Conservation (phyloP, 768 basidiomycete genomes). For the Leccinum barrowsii region DNA sequence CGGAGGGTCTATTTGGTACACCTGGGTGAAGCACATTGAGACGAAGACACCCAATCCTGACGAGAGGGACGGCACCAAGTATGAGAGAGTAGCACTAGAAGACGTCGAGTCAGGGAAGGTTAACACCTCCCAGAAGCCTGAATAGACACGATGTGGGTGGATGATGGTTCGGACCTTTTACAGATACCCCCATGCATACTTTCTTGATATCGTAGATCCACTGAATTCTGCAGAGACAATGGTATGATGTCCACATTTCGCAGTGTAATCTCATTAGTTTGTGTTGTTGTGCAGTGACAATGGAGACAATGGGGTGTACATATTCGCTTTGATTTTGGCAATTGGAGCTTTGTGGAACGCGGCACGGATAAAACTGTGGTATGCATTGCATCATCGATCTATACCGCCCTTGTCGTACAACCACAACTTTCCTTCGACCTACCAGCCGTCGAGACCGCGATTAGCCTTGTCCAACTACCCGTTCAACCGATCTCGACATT, state of each 20-base stretch:
- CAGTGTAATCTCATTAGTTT: slow-evolving; percentile 4
- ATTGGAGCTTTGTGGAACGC: slow-evolving; percentile 5
- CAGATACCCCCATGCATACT: slow-evolving; percentile 16
- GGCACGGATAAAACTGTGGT: background rate
- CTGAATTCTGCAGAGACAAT: slow-evolving; percentile 12
- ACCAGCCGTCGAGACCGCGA: background rate
- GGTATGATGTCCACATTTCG: background rate
- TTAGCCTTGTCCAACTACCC: background rate
- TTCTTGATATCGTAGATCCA: slow-evolving; percentile 9
- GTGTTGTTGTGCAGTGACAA: background rate
- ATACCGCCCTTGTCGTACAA: slow-evolving; percentile 11
- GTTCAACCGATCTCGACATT: background rate
- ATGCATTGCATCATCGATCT: slow-evolving; percentile 6
- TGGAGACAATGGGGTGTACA: background rate
- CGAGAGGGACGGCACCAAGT: slow-evolving; percentile 32
- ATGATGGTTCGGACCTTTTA: slow-evolving; percentile 4
- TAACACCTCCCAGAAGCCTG: slow-evolving; percentile 25
- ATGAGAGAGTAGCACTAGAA: slow-evolving; percentile 63
- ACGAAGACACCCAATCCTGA: slow-evolving; percentile 38
- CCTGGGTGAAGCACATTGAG: slow-evolving; percentile 82
- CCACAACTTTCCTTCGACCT: slow-evolving; percentile 3
- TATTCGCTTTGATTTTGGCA: background rate
- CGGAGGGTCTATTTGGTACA: slow-evolving; percentile 78
- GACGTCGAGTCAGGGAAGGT: slow-evolving; percentile 53
- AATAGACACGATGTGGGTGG: slow-evolving; percentile 16